A percentile compares a stretch with the other conserved stretches of the same genome.
These are phyloP conservation scores for Pinguiococcus pyrenoidosus DNA, from an alignment of 108 stramenopile genomes.

Conservation along the genomic window DNA sequence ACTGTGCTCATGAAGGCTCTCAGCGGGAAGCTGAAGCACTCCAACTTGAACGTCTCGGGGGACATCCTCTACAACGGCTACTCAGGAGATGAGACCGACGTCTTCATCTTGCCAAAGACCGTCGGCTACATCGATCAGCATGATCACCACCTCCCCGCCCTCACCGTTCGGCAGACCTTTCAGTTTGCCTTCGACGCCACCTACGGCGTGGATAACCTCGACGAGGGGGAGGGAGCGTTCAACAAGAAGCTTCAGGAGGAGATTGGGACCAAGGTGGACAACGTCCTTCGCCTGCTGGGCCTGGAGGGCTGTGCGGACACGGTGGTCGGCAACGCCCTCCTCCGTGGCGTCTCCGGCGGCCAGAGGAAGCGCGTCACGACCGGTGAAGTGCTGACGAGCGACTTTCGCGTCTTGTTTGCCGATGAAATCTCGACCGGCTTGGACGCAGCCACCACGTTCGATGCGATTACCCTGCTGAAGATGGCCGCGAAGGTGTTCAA, in stretches of 20 bases:
- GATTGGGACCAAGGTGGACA: constrained; percentile 39
- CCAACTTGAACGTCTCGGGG: constrained; percentile 43
- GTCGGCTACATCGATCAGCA: constrained; percentile 38
- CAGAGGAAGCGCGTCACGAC: constrained; percentile 75
- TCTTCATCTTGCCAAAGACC: constrained; percentile 5
- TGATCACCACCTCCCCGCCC: constrained; percentile 51
- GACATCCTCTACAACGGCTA: constrained; percentile 47
- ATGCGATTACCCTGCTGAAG: constrained; percentile 40
- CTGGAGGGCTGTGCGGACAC: constrained; percentile 28
- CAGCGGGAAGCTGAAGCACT: constrained; percentile 50
- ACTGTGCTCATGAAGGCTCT: constrained; percentile 52
- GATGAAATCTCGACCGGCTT: constrained; percentile 65
- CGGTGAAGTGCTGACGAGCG: constrained; percentile 53
- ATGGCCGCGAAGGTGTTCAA: constrained; percentile 15
- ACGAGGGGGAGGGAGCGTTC: too few relatives aligned
- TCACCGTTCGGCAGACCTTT: constrained; percentile 63
- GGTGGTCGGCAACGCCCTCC: constrained; percentile 39
- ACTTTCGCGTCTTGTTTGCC: constrained; percentile 24
- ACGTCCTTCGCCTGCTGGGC: constrained; percentile 37
- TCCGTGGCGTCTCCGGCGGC: constrained; percentile 70
- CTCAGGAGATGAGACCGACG: background rate
- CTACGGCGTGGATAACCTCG: constrained; percentile 35
- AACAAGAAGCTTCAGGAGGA: too few relatives aligned
- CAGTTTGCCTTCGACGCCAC: constrained; percentile 58
- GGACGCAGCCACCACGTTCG: constrained; percentile 64